These are phyloP conservation scores for Cytidiella melzeri DNA, from an alignment of 768 basidiomycete genomes.

Conservation along the genomic window DNA sequence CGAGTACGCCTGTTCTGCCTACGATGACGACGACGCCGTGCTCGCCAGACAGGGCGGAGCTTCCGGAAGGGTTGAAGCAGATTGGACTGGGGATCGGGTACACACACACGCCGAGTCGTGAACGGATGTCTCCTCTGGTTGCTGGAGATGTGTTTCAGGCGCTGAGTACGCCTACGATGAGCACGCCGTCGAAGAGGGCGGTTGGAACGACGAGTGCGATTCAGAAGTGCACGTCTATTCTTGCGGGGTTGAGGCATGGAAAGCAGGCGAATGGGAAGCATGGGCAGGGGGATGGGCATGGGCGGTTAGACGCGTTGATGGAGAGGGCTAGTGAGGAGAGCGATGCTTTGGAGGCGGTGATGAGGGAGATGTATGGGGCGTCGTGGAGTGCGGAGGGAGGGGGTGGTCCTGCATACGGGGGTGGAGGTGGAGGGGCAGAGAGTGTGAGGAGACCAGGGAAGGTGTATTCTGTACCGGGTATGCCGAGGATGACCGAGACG, in stretches of 20 bases:
- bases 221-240: constrained; percentile 3
- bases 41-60: constrained; percentile 23
- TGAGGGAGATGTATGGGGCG: constrained; percentile 23
- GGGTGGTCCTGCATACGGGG: constrained; percentile 1
- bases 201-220: background rate
- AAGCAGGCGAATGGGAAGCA: background rate
- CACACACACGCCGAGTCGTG: constrained; percentile 13
- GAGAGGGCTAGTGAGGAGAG: constrained; percentile 14
- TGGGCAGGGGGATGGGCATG: background rate
- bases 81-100: constrained; percentile 30
- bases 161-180: background rate
- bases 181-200: background rate
- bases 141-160: background rate
- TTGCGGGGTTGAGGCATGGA: background rate
- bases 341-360: constrained; percentile 23
- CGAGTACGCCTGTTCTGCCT: constrained; percentile 25
- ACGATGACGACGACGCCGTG: constrained; percentile 13
- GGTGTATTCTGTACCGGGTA: constrained; percentile 8
- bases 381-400: constrained; percentile 17
- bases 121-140: no score
- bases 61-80: constrained; percentile 33
- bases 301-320: background rate
- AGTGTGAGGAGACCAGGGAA: background rate
- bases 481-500: background rate
- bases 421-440: background rate